Percentiles rank a stretch among this genome's conserved stretches.
phyloP scores from a whole-genome alignment of 2,329 filamentous ascomycete species.

The Amauroascus niger region DNA sequence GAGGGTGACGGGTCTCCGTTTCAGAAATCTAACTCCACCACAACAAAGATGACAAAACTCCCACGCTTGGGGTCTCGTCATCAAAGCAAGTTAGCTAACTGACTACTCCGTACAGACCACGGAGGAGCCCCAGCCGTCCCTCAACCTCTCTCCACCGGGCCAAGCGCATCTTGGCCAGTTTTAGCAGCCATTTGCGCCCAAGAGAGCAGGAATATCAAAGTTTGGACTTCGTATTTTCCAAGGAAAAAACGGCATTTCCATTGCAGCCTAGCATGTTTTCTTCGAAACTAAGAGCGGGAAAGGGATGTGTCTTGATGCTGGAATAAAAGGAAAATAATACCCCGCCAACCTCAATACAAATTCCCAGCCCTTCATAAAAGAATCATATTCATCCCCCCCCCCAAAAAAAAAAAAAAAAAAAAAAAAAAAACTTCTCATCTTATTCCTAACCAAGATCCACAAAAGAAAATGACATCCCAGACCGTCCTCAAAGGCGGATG shows the following conservation, averaged over 20 bases:
- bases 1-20: too few relatives aligned
- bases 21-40: too few relatives aligned
- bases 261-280: neutral
- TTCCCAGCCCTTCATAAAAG: too few relatives aligned
- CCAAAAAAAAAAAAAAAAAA: neutral
- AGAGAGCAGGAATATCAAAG: neutral
- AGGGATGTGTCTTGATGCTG: neutral
- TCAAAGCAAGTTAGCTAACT: too few relatives aligned
- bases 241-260: neutral
- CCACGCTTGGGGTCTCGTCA: too few relatives aligned
- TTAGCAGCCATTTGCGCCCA: neutral
- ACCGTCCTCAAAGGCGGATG: constrained; percentile 35
- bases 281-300: neutral
- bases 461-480: neutral
- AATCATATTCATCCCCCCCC: too few relatives aligned
- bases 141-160: neutral
- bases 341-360: too few relatives aligned
- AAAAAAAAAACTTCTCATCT: too few relatives aligned
- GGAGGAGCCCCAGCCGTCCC: neutral
- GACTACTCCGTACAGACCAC: too few relatives aligned
- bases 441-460: neutral
- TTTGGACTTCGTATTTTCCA: neutral
- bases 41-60: too few relatives aligned
- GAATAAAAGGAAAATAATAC: too few relatives aligned
- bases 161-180: neutral